Evolutionary conservation across 768 basidiomycete species (phyloP).

Genomic region (Heimioporus sp.): DNA sequence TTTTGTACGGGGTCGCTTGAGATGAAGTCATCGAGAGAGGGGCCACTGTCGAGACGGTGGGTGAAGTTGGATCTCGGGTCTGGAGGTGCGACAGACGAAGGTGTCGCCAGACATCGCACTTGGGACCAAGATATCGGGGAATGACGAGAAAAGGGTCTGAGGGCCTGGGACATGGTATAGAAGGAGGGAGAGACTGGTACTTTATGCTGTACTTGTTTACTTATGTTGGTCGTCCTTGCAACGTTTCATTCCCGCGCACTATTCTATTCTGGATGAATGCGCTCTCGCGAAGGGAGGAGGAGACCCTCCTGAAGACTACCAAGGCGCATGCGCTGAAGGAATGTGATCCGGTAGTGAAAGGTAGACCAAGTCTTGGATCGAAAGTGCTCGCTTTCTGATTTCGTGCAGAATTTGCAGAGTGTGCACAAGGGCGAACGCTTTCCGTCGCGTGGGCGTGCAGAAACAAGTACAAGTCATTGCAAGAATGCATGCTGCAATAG

Average conservation of each 20-base stretch:
- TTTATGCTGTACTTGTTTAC: background rate
- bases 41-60: conserved; percentile 59
- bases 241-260: conserved; percentile 3
- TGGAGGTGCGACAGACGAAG: conserved; percentile 31
- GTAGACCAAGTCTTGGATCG: conserved; percentile 25
- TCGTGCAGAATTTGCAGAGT: conserved; percentile 75
- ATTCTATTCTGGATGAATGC: conserved; percentile 57
- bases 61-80: conserved; percentile 44
- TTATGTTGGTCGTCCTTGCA: background rate
- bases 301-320: conserved; percentile 77
- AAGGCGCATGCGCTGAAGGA: conserved; percentile 77
- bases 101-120: conserved; percentile 46
- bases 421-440: conserved; percentile 74
- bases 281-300: conserved; percentile 85
- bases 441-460: conserved; percentile 87
- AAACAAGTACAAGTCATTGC: conserved; percentile 62
- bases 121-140: conserved; percentile 14
- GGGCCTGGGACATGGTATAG: conserved; percentile 11
- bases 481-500: conserved; percentile 81
- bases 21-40: conserved; percentile 80
- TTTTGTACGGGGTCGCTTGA: conserved; percentile 53
- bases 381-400: background rate
- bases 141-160: conserved; percentile 13
- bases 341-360: conserved; percentile 75
- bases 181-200: background rate